Evolutionary conservation across 2,329 filamentous ascomycete species (phyloP).

Genomic region (Ramularia collo-cygni): DNA sequence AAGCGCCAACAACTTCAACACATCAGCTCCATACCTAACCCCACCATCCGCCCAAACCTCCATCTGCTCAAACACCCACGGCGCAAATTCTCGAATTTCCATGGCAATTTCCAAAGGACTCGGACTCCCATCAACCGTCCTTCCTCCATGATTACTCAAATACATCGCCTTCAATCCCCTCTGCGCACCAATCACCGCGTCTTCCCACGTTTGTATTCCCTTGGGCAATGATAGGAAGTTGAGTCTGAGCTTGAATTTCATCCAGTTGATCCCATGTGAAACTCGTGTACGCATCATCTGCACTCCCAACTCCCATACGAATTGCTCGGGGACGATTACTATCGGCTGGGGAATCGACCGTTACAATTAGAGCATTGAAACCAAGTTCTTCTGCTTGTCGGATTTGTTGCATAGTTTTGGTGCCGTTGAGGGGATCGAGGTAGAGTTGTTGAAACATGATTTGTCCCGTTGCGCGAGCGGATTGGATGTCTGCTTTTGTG

Average conservation of each 20-base stretch:
- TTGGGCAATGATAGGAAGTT: slow-evolving; percentile 12
- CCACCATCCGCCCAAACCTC: slow-evolving; percentile 38
- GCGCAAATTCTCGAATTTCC: slow-evolving; percentile 58
- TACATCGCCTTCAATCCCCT: slow-evolving; percentile 34
- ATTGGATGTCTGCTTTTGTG: slow-evolving; percentile 29
- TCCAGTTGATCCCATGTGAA: slow-evolving; percentile 9
- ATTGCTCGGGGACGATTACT: slow-evolving; percentile 11
- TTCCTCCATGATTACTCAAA: slow-evolving; percentile 38
- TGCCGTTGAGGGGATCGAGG: slow-evolving; percentile 27
- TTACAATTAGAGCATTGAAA: slow-evolving; percentile 36
- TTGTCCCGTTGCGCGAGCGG: slow-evolving; percentile 24
- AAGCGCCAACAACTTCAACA: slow-evolving; percentile 33
- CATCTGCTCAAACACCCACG: slow-evolving; percentile 33
- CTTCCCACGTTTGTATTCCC: slow-evolving; percentile 11
- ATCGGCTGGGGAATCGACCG: slow-evolving; percentile 34
- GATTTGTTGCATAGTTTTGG: slow-evolving; percentile 15
- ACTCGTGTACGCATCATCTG: slow-evolving; percentile 6
- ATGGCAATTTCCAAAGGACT: slow-evolving; percentile 68
- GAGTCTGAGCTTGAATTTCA: slow-evolving; percentile 11
- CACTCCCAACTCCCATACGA: slow-evolving; percentile 1
- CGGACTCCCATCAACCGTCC: slow-evolving; percentile 44
- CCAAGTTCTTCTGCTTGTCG: slow-evolving; percentile 28
- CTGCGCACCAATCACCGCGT: slow-evolving; percentile 32
- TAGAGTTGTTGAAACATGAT: slow-evolving; percentile 36
- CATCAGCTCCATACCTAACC: slow-evolving; percentile 31